phyloP scores from a whole-genome alignment of 2,329 filamentous ascomycete genomes.

The Drechslera avenae region DNA sequence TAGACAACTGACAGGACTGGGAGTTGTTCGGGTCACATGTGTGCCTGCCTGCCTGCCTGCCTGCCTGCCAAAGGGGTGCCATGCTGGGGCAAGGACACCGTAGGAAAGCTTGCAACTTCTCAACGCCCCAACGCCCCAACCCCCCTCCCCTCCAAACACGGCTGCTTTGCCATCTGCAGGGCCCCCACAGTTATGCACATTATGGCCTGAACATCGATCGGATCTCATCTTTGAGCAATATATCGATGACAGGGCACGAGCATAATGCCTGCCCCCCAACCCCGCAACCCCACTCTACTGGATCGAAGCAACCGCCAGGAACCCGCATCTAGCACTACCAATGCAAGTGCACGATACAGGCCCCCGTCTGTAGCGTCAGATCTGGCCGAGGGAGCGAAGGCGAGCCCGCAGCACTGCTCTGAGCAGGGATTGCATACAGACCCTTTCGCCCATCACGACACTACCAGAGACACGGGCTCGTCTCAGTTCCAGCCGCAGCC shows the following conservation, averaged over 20 bases:
- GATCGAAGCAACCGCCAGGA: constrained; percentile 19
- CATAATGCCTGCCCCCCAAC: constrained; percentile 5
- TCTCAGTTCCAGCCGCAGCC: neutral
- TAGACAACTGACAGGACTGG: too few species aligned
- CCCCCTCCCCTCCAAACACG: too few species aligned
- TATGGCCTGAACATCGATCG: constrained; percentile 21
- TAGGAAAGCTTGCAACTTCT: neutral
- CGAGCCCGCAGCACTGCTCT: constrained; percentile 7
- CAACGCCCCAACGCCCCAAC: too few species aligned
- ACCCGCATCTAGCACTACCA: constrained; percentile 8
- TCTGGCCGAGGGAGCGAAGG: constrained; percentile 7
- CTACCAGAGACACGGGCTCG: constrained; percentile 17
- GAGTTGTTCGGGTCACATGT: too few species aligned
- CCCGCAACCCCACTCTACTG: constrained; percentile 10
- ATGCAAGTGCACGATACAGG: constrained; percentile 12
- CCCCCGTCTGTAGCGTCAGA: constrained; percentile 15
- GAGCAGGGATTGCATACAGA: constrained; percentile 17
- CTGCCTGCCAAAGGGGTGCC: neutral
- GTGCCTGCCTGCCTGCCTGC: neutral
- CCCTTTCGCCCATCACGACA: constrained; percentile 29
- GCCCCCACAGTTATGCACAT: constrained; percentile 2
- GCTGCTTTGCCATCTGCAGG: neutral
- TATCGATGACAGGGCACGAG: constrained; percentile 13
- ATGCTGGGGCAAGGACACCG: constrained; percentile 1
- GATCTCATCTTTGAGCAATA: constrained; percentile 17